Conservation (phyloP, 2,329 filamentous ascomycete genomes). For the Thielaviopsis euricoi region DNA sequence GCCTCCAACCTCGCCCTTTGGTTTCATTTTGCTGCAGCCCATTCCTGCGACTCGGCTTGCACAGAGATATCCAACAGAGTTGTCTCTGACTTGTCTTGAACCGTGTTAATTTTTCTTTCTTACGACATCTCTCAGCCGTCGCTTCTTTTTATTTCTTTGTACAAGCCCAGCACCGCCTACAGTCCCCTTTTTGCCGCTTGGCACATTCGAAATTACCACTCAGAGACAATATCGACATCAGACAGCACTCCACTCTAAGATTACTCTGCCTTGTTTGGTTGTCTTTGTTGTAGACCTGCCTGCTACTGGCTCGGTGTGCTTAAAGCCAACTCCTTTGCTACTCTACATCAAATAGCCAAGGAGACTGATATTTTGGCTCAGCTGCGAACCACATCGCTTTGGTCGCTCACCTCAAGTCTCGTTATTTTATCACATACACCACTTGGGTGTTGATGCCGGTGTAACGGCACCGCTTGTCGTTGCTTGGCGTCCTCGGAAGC, state of each 20-base stretch:
- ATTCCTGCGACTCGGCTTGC: neutral
- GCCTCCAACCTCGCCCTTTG: neutral
- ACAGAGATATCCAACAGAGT: neutral
- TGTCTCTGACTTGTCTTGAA: neutral
- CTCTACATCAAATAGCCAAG: neutral
- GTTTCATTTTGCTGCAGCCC: neutral
- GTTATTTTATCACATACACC: neutral
- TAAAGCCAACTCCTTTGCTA: neutral
- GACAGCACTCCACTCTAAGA: neutral
- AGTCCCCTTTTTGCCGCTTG: neutral
- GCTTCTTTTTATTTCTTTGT: no score
- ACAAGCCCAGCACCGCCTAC: neutral
- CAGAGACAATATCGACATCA: neutral
- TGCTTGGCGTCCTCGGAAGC: neutral
- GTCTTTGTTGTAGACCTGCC: no score
- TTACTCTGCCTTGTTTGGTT: neutral
- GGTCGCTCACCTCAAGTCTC: neutral
- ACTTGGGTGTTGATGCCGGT: neutral
- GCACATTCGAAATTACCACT: neutral
- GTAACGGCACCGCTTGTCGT: neutral
- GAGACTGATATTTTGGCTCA: neutral
- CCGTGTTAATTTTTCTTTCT: neutral
- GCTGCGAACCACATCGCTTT: neutral
- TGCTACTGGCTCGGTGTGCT: neutral
- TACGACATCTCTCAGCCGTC: neutral